phyloP scores from a whole-genome alignment of 192 early-diverging fungal species.

The Backusella luteola region DNA sequence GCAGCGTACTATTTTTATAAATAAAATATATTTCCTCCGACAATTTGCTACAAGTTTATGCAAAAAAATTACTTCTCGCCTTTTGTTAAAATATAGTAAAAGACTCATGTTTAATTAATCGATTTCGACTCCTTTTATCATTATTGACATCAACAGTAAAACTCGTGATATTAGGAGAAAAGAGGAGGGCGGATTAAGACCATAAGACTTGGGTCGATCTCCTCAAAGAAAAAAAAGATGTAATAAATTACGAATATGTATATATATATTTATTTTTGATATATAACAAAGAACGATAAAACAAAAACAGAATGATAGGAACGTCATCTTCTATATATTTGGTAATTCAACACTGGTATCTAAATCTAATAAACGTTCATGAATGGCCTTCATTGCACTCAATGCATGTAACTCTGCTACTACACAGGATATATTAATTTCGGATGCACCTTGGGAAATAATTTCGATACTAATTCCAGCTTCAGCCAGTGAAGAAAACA shows the following conservation, averaged over 20 bases:
- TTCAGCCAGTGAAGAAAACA: slow-evolving; percentile 81
- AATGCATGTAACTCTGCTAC: slow-evolving; percentile 63
- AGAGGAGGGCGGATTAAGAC: background rate
- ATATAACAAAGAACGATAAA: background rate
- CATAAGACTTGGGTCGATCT: background rate
- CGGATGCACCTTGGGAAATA: slow-evolving; percentile 90
- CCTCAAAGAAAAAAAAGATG: background rate
- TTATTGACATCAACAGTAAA: background rate
- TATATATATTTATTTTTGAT: background rate
- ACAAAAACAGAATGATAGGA: background rate
- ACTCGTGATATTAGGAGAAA: background rate
- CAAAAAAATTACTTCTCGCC: background rate
- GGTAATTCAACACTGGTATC: slow-evolving; percentile 8
- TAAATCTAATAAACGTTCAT: slow-evolving; percentile 59
- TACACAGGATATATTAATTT: slow-evolving; percentile 94
- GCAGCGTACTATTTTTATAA: background rate
- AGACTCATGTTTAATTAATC: background rate
- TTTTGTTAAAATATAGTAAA: background rate
- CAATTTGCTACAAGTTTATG: background rate
- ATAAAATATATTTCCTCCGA: slow-evolving; percentile 10
- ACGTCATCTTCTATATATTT: background rate
- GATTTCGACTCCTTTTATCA: background rate
- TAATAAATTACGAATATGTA: background rate
- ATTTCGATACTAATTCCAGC: slow-evolving; percentile 89
- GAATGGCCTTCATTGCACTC: slow-evolving; percentile 72